phyloP scores from a whole-genome alignment of 1,139 yeast species.

The Debaryomyces sp. region DNA sequence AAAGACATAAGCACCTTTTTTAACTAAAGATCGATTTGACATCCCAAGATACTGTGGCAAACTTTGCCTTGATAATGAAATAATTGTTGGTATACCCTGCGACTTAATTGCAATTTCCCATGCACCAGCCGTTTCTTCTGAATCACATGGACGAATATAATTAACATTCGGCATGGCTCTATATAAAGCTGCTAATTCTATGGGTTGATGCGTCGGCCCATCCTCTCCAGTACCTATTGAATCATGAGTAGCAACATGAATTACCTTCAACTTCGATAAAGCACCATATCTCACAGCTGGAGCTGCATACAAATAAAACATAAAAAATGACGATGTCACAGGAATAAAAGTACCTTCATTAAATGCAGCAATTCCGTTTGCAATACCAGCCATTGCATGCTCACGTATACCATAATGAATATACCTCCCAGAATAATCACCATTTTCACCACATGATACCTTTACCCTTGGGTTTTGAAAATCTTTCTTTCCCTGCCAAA shows the following conservation, averaged over 20 bases:
- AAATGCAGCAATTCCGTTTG: conserved; percentile 42
- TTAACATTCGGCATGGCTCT: conserved; percentile 35
- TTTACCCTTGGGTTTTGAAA: conserved; percentile 26
- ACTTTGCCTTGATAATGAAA: conserved; percentile 29
- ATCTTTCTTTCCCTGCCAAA: conserved; percentile 25
- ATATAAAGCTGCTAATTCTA: conserved; percentile 32
- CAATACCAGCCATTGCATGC: conserved; percentile 37
- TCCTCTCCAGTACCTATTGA: conserved; percentile 42
- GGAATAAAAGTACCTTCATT: conserved; percentile 35
- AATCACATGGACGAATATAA: conserved; percentile 32
- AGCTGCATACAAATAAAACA: conserved; percentile 40
- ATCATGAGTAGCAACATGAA: conserved; percentile 42
- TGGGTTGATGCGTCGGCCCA: conserved; percentile 47
- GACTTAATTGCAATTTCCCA: conserved; percentile 28
- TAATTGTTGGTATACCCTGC: conserved; percentile 20
- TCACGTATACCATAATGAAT: conserved; percentile 38
- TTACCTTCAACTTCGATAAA: conserved; percentile 28
- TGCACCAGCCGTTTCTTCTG: conserved; percentile 31
- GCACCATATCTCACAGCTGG: conserved; percentile 42
- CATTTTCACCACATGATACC: conserved; percentile 25
- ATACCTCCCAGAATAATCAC: conserved; percentile 30
- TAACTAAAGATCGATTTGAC: conserved; percentile 23
- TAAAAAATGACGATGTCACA: conserved; percentile 36
- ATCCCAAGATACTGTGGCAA: conserved; percentile 22
- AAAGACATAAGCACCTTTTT: conserved; percentile 30